Conservation (phyloP, 805 yeast species). For the Limtongia smithiae region DNA sequence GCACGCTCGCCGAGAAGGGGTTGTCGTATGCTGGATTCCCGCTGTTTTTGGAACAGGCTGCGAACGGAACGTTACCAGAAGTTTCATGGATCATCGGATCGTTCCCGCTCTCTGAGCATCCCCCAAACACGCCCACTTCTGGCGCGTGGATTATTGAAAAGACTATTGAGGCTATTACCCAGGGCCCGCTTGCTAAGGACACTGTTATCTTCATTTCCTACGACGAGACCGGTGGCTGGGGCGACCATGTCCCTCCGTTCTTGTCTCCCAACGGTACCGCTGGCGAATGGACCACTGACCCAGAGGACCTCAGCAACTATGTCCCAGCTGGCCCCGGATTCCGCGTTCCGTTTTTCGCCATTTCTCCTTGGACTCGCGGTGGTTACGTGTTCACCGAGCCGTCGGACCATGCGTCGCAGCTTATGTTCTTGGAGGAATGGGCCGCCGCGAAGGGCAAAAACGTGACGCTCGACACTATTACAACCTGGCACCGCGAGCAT, state of each 20-base stretch:
- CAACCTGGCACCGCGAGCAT: constrained; percentile 31
- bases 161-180: constrained; percentile 27
- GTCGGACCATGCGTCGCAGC: constrained; percentile 32
- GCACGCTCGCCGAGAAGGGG: constrained; percentile 28
- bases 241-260: constrained; percentile 33
- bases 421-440: constrained; percentile 32
- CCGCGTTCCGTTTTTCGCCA: constrained; percentile 29
- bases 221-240: constrained; percentile 34
- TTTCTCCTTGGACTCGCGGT: constrained; percentile 34
- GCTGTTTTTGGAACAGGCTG: constrained; percentile 27
- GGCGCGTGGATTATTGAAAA: constrained; percentile 31
- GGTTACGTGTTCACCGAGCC: constrained; percentile 32
- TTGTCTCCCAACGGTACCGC: constrained; percentile 31
- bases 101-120: constrained; percentile 31
- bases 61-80: constrained; percentile 31
- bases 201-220: constrained; percentile 31
- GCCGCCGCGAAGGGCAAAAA: constrained; percentile 24
- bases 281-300: constrained; percentile 32
- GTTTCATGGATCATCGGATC: constrained; percentile 32
- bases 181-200: constrained; percentile 27
- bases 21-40: constrained; percentile 28
- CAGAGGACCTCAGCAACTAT: constrained; percentile 9
- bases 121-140: constrained; percentile 29
- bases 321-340: constrained; percentile 32
- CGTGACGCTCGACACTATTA: constrained; percentile 20